Conservation (phyloP, 768 basidiomycete genomes). For the Grammothele lineata region DNA sequence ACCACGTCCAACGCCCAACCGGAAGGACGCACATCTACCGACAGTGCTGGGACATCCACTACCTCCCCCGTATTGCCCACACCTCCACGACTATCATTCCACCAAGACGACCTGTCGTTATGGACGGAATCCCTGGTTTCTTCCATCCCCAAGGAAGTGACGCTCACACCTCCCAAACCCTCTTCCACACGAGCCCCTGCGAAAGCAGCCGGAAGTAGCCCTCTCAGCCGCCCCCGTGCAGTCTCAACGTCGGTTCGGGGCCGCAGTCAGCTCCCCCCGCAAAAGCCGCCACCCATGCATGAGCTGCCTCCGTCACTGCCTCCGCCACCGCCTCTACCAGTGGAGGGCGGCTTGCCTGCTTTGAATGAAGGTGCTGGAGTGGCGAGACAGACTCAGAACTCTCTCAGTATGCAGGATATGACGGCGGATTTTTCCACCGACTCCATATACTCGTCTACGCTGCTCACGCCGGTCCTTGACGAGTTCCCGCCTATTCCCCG, state of each 20-base stretch:
- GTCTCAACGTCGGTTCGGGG: neutral
- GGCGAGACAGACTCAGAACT: neutral
- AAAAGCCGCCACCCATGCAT: slow-evolving; percentile 17
- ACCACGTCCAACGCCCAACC: neutral
- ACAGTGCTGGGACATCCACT: neutral
- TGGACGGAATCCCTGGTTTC: slow-evolving; percentile 55
- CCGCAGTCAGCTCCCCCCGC: slow-evolving; percentile 15
- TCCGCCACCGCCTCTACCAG: slow-evolving; percentile 16
- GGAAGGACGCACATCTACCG: slow-evolving; percentile 3
- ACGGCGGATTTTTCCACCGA: slow-evolving; percentile 9
- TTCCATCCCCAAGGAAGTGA: slow-evolving; percentile 37
- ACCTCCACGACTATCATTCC: slow-evolving; percentile 55
- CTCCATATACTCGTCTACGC: slow-evolving; percentile 11
- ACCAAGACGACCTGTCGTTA: slow-evolving; percentile 45
- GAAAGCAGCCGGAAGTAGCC: neutral
- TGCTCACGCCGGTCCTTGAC: slow-evolving; percentile 11
- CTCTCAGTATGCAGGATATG: slow-evolving; percentile 2
- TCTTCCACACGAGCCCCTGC: neutral
- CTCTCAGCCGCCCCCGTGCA: slow-evolving; percentile 4
- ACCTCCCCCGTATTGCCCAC: slow-evolving; percentile 9
- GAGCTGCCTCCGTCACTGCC: slow-evolving; percentile 10
- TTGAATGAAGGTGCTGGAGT: slow-evolving; percentile 20
- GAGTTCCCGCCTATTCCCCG: slow-evolving; percentile 14
- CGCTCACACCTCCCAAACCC: slow-evolving; percentile 11
- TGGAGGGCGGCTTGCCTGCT: slow-evolving; percentile 10